These are phyloP conservation scores for Dinochytrium kinnereticum DNA, from an alignment of 371 early-diverging fungal genomes.

Conservation along the genomic window DNA sequence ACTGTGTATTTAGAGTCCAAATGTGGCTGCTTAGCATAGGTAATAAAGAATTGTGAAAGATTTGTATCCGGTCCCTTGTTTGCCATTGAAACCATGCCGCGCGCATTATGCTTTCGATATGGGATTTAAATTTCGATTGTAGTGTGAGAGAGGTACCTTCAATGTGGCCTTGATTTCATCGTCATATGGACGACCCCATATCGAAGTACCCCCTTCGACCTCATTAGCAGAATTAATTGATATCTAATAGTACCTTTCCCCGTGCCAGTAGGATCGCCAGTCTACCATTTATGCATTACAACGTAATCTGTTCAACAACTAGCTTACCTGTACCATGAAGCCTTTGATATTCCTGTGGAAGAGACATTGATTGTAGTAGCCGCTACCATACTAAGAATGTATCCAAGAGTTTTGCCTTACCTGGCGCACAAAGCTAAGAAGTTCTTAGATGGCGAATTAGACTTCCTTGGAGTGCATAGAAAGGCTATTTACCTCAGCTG, in stretches of 20 bases:
- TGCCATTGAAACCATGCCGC: constrained; percentile 93
- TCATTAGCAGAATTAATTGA: constrained; percentile 9
- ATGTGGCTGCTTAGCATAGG: constrained; percentile 80
- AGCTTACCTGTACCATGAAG: constrained; percentile 83
- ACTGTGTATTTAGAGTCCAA: constrained; percentile 92
- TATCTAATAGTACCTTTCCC: constrained; percentile 15
- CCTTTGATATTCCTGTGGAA: constrained; percentile 88
- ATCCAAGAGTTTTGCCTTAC: not conserved
- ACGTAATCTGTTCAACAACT: too few species aligned
- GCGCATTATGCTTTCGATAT: constrained; percentile 72
- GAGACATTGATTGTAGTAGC: constrained; percentile 86
- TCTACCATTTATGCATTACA: too few species aligned
- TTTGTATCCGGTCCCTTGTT: constrained; percentile 92
- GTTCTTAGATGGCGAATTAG: constrained; percentile 62
- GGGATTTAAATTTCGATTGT: too few species aligned
- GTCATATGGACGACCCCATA: constrained; percentile 84
- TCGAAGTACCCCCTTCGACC: constrained; percentile 87
- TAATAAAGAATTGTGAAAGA: constrained; percentile 93
- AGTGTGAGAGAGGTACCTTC: too few species aligned
- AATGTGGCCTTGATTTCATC: constrained; percentile 87
- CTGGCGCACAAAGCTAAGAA: constrained; percentile 92
- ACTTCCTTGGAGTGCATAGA: not conserved
- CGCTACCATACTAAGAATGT: constrained; percentile 40
- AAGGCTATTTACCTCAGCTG: constrained; percentile 72
- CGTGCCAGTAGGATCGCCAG: constrained; percentile 89